These are phyloP conservation scores for Ambrosia hybrid DNA, from an alignment of 140 eudicot species.

Conservation along the genomic window DNA sequence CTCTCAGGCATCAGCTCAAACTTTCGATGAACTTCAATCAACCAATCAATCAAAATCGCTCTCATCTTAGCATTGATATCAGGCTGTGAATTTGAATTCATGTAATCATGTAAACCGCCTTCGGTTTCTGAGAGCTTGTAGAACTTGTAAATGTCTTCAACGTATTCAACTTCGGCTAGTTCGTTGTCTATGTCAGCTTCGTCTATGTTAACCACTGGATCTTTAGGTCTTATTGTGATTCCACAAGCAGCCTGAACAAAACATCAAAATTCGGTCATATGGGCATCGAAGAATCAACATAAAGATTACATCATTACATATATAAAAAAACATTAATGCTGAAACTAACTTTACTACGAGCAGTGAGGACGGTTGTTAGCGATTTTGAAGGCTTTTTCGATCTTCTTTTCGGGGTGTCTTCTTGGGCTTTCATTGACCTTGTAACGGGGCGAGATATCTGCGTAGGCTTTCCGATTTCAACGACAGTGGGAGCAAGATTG, in stretches of 20 bases:
- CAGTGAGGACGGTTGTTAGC: conserved; percentile 51
- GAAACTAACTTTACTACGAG: conserved; percentile 46
- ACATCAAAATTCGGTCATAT: neutral
- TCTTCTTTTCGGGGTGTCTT: conserved; percentile 31
- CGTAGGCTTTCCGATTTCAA: conserved; percentile 42
- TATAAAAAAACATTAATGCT: neutral
- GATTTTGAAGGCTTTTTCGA: conserved; percentile 40
- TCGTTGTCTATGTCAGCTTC: conserved; percentile 61
- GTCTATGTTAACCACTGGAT: conserved; percentile 64
- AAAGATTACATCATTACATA: no score
- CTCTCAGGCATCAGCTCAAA: conserved; percentile 59
- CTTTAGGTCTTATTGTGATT: conserved; percentile 48
- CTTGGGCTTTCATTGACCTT: conserved; percentile 36
- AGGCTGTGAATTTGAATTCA: conserved; percentile 45
- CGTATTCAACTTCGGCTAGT: conserved; percentile 75
- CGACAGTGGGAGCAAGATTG: conserved; percentile 44
- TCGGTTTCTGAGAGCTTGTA: conserved; percentile 76
- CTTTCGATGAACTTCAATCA: conserved; percentile 58
- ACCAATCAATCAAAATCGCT: conserved; percentile 58
- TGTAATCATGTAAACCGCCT: conserved; percentile 42
- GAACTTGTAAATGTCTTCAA: conserved; percentile 84
- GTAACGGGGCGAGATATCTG: conserved; percentile 52
- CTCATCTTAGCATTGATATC: conserved; percentile 61
- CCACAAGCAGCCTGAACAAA: conserved; percentile 70
- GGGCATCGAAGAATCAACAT: neutral